Base-by-base conservation (phyloP, 2,329 filamentous ascomycete species). In the Sarocladiaceae sp. region DNA sequence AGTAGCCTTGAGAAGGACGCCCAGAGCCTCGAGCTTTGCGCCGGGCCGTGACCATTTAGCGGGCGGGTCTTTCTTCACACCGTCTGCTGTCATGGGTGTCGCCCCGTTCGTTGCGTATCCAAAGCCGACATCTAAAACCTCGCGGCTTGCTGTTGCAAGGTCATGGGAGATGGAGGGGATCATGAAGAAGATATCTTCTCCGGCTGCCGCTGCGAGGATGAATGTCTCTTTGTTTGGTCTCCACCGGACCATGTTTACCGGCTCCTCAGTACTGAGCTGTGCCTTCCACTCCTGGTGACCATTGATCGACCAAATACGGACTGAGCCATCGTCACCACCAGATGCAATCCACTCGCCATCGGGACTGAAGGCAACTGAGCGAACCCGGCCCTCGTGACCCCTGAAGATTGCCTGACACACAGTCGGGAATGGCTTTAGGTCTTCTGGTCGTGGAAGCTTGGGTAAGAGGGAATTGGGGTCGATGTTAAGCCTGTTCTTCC, bases 401-500 rank as follows among this genome's bases (percentile, higher is more conserved):
- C 80, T 74, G 72, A 93, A 97, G 11, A 95, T 76, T 5, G 88
- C 88, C 34, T 90, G 85, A 55, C 87, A 91, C 7, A 88, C 81
- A 0, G 90, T 95, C 12, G 93, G 93, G 73, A 97, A 98, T 2
- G 93, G 93, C 57, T 88, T 88, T 46, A 98, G 74, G 57, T 98
- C 91, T 56, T 95, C 88, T 1, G 93, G 91, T 48, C 85, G 87
- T 6, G 94, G 93, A 6, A 98, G 74, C 62, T 96, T 96, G 11
- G 93, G 91, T 27, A 98, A 76, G 42, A 98, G 72, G 29, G 88
- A 95, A 63, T 86, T 85, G 3, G 93, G 93, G 56, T 98, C 93
- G 58, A 98, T 97, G 66, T 97, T 95, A 58, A 98, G 79, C 64
- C 90, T 86, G 69, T 90, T 96, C 63, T 94, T 85, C 48, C 91